Evolutionary conservation across 106 monocot species (phyloP), one percentile per base, ranked within the genome.

Genomic region (Amphibolis antarctica): DNA sequence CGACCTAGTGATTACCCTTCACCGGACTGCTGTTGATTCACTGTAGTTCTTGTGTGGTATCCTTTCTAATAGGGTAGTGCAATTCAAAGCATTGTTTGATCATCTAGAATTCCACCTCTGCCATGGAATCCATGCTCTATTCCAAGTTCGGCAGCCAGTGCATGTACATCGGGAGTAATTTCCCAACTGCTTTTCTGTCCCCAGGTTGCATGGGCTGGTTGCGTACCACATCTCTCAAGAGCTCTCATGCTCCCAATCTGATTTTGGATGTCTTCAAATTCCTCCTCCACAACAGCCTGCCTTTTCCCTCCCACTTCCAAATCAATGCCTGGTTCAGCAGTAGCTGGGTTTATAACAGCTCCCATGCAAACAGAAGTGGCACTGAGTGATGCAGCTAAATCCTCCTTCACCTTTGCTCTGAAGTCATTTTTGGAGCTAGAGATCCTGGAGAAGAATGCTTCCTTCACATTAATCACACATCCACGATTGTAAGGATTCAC

Each of bases 191-290:
- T 14, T 24, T 69, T 69, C 10, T 48, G 56, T 43, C 59, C 69
- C 69, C 44, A 59, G 45, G 9, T 47, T 18, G 29, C 2, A 13
- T 60, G 69, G 11, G 69, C 28, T 4, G 69, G 69, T 36, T 59
- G 60, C 0, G 60, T 60, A 13, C 50, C 49, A 30, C 69, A 60
- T 50, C 69, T 70, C 31, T 70, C 69, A 28, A 51, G 21, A 6
- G 49, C 60, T 21, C 15, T 24, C 36, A 70, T 26, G 7, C 52
- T 44, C 17, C 59, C 79, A 5, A 87, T 77, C 51, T 87, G 79
- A 71, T 72, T 83, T 47, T 80, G 77, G 55, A 83, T 75, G 19
- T 87, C 83, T 54, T 82, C 81, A 9, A 82, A 62, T 49, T 86
- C 85, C 30, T 86, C 81, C 0, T 58, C 67, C 10, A 66, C 76